phyloP scores from a whole-genome alignment of 345 rosid genomes.

The Firmiana major region DNA sequence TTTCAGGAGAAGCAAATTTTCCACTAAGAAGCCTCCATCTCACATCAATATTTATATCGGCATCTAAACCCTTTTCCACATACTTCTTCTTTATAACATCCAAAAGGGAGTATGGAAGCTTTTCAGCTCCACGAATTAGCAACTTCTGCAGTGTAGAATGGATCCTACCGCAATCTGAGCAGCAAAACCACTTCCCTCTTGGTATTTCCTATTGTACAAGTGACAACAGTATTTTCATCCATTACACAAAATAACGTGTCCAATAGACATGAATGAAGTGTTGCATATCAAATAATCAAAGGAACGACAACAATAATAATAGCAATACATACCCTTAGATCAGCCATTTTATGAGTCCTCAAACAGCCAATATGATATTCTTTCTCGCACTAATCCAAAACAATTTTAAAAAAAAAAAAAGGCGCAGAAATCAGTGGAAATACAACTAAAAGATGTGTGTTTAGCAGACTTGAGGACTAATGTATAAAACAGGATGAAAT shows the following conservation, averaged over 20 bases:
- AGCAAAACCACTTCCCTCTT: conserved; percentile 91
- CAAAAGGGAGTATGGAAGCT: conserved; percentile 65
- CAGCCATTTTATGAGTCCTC: conserved; percentile 73
- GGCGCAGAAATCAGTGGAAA: neutral
- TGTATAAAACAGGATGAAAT: neutral
- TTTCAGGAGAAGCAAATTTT: conserved; percentile 56
- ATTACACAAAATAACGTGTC: neutral
- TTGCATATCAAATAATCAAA: neutral
- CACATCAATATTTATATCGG: conserved; percentile 39
- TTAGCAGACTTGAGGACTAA: conserved; percentile 8
- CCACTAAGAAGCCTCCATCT: conserved; percentile 93
- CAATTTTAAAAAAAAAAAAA: neutral
- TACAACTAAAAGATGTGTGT: neutral
- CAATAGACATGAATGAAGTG: neutral
- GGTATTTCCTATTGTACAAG: conserved; percentile 74
- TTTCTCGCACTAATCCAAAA: conserved; percentile 73
- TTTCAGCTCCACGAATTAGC: conserved; percentile 65
- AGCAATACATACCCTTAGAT: conserved; percentile 59
- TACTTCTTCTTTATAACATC: conserved; percentile 47
- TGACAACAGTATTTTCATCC: conserved; percentile 13
- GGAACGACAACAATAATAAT: neutral
- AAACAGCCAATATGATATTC: conserved; percentile 88
- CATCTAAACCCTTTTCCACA: conserved; percentile 39
- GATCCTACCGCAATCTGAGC: conserved; percentile 63
- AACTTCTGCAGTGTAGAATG: conserved; percentile 68